A percentile compares a stretch with the other conserved stretches of the same genome.
Evolutionary conservation across 2,329 filamentous ascomycete species (phyloP).

Genomic region (Beauveria varroae): DNA sequence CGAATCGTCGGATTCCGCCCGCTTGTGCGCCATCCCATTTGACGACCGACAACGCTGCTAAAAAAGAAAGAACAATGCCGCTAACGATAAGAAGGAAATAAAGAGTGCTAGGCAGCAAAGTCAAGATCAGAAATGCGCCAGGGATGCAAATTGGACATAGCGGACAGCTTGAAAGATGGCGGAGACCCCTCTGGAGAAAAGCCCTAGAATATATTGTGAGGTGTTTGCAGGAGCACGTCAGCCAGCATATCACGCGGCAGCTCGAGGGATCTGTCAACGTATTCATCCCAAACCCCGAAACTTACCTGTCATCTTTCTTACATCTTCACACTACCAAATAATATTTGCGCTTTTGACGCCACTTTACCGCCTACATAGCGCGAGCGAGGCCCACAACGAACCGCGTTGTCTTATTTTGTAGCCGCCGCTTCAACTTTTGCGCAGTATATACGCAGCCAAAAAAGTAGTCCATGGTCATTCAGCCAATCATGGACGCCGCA

Average conservation of each 20-base stretch:
- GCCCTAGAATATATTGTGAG: background rate
- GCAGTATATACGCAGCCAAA: background rate
- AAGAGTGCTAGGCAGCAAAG: background rate
- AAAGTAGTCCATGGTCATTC: background rate
- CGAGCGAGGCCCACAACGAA: background rate
- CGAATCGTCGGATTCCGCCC: background rate
- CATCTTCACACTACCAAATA: too few species aligned
- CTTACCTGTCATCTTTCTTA: background rate
- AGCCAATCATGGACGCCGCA: background rate
- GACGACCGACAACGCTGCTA: background rate
- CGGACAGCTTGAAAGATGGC: background rate
- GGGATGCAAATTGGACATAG: background rate
- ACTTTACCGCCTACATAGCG: background rate
- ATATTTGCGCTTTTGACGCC: background rate
- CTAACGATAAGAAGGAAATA: background rate
- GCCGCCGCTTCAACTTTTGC: background rate
- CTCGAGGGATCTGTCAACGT: background rate
- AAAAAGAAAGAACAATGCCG: background rate
- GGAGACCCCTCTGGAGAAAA: background rate
- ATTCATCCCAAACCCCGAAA: background rate
- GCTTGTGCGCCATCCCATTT: background rate
- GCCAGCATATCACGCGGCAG: background rate
- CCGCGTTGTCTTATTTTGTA: background rate
- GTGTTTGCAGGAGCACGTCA: background rate
- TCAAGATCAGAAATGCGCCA: background rate